A percentile compares a stretch with the other conserved stretches of the same genome.
Evolutionary conservation across 306 rosid species (phyloP).

Genomic region (Vigna radiata): DNA sequence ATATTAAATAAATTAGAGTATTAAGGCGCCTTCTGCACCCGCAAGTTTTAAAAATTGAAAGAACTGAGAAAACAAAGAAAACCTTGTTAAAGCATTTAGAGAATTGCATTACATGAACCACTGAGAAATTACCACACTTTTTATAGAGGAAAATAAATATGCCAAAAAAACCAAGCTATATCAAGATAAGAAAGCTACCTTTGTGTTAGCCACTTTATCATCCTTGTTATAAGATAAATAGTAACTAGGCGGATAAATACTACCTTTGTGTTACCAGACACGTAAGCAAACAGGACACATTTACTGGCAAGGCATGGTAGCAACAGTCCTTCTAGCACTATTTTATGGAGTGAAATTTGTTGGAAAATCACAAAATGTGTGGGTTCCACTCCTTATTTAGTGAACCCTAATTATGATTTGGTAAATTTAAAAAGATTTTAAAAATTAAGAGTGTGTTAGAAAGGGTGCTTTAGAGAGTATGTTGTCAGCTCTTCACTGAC

Average conservation of each 20-base stretch:
- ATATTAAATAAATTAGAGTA: constrained; percentile 19
- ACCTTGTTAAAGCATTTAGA: background rate
- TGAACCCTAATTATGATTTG: background rate
- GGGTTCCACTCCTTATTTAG: background rate
- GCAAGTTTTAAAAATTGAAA: constrained; percentile 6
- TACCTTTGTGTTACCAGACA: background rate
- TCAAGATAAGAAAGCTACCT: constrained; percentile 8
- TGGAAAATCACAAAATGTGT: background rate
- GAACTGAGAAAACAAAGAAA: background rate
- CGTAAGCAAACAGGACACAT: constrained; percentile 8
- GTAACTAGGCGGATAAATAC: background rate
- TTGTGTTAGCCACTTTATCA: constrained; percentile 7
- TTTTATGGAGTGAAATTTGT: background rate
- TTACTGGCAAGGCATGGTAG: constrained; percentile 12
- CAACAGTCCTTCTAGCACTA: background rate
- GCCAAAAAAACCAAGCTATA: background rate
- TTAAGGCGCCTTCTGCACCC: background rate
- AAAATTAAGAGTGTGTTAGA: background rate
- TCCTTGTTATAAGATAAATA: constrained; percentile 21
- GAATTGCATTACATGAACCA: constrained; percentile 21
- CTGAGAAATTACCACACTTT: constrained; percentile 6
- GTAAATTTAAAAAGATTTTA: background rate
- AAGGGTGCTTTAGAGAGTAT: background rate
- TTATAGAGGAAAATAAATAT: background rate
- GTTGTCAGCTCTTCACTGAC: background rate